Evolutionary conservation across 768 basidiomycete species (phyloP).

Genomic region (Mycena polygramma): DNA sequence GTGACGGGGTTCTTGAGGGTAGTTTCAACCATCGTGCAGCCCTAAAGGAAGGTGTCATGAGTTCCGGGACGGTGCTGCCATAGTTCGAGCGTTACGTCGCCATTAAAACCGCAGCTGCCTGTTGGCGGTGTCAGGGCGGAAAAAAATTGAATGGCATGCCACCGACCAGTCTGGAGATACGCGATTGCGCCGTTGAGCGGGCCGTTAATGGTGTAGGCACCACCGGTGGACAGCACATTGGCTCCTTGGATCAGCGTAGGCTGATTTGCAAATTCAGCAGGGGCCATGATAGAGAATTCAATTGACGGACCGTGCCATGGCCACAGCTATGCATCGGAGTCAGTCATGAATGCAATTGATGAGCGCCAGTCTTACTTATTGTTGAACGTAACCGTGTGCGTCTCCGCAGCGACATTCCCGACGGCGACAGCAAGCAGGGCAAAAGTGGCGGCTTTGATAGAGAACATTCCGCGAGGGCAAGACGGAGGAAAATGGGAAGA

Average conservation of each 20-base stretch:
- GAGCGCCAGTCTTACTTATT: not conserved
- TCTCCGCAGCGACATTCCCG: constrained; percentile 11
- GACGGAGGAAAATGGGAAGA: not conserved
- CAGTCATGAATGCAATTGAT: not conserved
- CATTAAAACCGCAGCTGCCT: constrained; percentile 51
- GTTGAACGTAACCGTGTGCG: constrained; percentile 16
- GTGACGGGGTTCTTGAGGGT: constrained; percentile 49
- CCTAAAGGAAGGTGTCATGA: not conserved
- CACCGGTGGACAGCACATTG: constrained; percentile 46
- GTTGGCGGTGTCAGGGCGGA: constrained; percentile 20
- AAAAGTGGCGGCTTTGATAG: constrained; percentile 12
- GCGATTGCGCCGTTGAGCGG: constrained; percentile 47
- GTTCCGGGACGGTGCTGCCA: no score
- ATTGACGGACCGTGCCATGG: constrained; percentile 15
- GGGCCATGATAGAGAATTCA: no score
- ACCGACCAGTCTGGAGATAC: constrained; percentile 34
- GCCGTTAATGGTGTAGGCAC: constrained; percentile 43
- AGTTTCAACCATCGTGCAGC: constrained; percentile 51
- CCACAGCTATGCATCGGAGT: constrained; percentile 25
- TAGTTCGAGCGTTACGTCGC: constrained; percentile 37
- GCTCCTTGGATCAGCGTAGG: constrained; percentile 43
- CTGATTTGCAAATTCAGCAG: not conserved
- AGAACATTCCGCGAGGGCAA: constrained; percentile 17
- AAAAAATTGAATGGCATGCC: not conserved
- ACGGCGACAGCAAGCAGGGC: constrained; percentile 14